phyloP scores from a whole-genome alignment of 768 basidiomycete species.

The Panaeolus papilionaceus region DNA sequence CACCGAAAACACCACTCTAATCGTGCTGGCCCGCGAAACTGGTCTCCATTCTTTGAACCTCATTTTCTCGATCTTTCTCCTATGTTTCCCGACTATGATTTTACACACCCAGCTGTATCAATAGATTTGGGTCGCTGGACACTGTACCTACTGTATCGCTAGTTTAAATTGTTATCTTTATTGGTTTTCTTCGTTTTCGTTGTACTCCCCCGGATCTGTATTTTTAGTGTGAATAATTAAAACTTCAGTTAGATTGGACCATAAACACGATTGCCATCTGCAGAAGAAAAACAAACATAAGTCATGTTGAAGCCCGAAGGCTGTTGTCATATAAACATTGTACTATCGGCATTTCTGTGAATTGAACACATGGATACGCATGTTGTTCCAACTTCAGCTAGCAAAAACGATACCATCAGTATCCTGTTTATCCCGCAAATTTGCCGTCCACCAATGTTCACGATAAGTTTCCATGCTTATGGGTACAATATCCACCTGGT shows the following conservation, averaged over 20 bases:
- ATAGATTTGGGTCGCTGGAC: slow-evolving; percentile 21
- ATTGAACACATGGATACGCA: slow-evolving; percentile 9
- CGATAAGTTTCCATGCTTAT: slow-evolving; percentile 31
- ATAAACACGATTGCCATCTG: neutral
- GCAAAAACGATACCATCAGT: neutral
- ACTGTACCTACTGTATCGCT: slow-evolving; percentile 23
- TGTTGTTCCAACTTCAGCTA: slow-evolving; percentile 8
- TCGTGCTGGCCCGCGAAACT: neutral
- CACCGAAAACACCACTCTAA: neutral
- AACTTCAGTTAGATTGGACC: neutral
- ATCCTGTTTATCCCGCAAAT: neutral
- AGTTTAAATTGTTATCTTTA: slow-evolving; percentile 16
- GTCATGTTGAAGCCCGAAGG: neutral
- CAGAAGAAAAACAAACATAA: neutral
- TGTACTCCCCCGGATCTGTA: slow-evolving; percentile 12
- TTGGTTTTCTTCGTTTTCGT: slow-evolving; percentile 6
- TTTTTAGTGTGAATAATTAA: slow-evolving; percentile 7
- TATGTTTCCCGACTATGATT: neutral
- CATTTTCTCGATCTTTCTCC: slow-evolving; percentile 12
- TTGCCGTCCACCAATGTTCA: slow-evolving; percentile 40
- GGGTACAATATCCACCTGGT: slow-evolving; percentile 23
- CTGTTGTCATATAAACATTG: neutral
- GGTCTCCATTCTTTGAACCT: slow-evolving; percentile 10
- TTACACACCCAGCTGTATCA: slow-evolving; percentile 19
- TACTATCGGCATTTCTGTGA: no score